Conservation (phyloP, 805 yeast species). For the Yarrowia hollandica region DNA sequence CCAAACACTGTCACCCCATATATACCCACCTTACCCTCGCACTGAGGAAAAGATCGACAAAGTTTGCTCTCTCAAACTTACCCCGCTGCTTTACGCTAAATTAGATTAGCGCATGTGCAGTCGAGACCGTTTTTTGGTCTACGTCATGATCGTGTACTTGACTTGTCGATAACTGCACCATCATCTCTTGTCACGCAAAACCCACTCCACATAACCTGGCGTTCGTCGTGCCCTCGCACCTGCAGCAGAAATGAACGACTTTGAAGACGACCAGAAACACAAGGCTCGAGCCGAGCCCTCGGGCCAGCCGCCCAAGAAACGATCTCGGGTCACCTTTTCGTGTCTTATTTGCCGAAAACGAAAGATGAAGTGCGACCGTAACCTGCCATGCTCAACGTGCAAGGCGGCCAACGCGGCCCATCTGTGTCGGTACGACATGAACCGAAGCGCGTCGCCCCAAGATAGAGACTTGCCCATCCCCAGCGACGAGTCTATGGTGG, state of each 20-base stretch:
- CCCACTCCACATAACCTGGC: background rate
- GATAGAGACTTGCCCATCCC: constrained; percentile 15
- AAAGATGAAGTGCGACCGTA: constrained; percentile 28
- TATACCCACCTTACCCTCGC: background rate
- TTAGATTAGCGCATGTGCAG: constrained; percentile 25
- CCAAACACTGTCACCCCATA: background rate
- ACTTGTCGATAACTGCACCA: constrained; percentile 5
- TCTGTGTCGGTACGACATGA: constrained; percentile 23
- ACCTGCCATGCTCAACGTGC: constrained; percentile 28
- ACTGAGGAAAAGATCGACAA: background rate
- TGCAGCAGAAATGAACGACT: constrained; percentile 10
- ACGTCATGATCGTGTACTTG: constrained; percentile 25
- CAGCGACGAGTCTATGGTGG: constrained; percentile 23
- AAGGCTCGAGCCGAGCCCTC: constrained; percentile 13
- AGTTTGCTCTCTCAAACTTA: constrained; percentile 25
- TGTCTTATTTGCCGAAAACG: constrained; percentile 26
- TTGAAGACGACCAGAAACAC: constrained; percentile 21
- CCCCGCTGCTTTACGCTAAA: constrained; percentile 27
- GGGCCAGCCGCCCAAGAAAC: constrained; percentile 28
- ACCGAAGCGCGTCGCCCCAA: constrained; percentile 9
- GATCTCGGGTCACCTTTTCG: constrained; percentile 24
- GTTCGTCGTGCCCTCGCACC: constrained; percentile 11
- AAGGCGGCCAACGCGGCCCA: constrained; percentile 27
- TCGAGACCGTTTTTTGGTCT: constrained; percentile 27
- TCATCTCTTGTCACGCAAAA: background rate